A percentile compares a stretch with the other conserved stretches of the same genome.
Evolutionary conservation across 257 asterid species (phyloP).

Genomic region (Penstemon eatonii): DNA sequence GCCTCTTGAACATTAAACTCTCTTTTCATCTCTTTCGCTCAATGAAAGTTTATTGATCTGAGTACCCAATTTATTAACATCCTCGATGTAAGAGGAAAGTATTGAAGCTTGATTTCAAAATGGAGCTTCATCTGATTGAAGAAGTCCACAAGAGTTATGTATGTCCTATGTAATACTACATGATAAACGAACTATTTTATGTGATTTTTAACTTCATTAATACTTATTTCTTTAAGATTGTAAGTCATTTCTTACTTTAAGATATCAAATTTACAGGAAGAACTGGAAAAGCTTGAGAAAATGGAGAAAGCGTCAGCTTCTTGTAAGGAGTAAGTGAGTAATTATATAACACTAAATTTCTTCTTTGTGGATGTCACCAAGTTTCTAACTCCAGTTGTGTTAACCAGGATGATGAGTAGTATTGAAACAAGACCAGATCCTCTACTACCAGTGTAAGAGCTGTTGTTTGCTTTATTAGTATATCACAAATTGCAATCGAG

Average conservation of each 20-base stretch:
- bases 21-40: too few species aligned
- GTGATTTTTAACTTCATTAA: not conserved
- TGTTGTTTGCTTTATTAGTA: constrained; percentile 21
- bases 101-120: too few species aligned
- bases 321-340: constrained; percentile 81
- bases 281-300: constrained; percentile 79
- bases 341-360: constrained; percentile 1
- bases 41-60: too few species aligned
- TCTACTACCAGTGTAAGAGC: constrained; percentile 69
- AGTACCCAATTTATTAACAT: too few species aligned
- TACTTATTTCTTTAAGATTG: too few species aligned
- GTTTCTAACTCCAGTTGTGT: constrained; percentile 16
- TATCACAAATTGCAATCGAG: not conserved
- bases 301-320: constrained; percentile 79
- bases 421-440: constrained; percentile 81
- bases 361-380: constrained; percentile 12
- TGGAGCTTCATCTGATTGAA: too few species aligned
- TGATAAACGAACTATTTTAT: not conserved
- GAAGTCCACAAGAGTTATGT: too few species aligned
- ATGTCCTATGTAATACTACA: not conserved
- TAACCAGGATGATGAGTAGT: constrained; percentile 57
- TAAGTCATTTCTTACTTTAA: constrained; percentile 11
- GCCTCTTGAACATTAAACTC: too few species aligned
- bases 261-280: constrained; percentile 56
- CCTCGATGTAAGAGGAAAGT: too few species aligned